A percentile compares a stretch with the other conserved stretches of the same genome.
Conservation (phyloP, 805 yeast genomes). For the Torulaspora delbrueckii region DNA sequence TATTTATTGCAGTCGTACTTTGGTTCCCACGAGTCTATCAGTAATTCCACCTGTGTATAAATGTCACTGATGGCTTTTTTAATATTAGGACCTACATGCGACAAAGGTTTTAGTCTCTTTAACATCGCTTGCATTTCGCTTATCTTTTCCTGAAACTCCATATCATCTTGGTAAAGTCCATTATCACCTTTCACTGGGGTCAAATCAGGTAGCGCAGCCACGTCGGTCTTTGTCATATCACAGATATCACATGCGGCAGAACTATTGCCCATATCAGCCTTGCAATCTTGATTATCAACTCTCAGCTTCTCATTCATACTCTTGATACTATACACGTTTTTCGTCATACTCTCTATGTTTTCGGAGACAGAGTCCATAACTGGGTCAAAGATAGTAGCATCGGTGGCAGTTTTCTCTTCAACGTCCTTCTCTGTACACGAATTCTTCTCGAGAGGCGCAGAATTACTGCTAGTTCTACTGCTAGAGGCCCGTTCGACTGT, state of each 20-base stretch:
- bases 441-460: background rate
- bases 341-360: background rate
- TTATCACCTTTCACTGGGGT: conserved; percentile 9
- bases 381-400: conserved; percentile 3
- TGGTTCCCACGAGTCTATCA: conserved; percentile 23
- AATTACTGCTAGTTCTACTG: background rate
- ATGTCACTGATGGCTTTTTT: conserved; percentile 17
- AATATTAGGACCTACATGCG: conserved; percentile 10
- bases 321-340: background rate
- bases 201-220: conserved; percentile 3
- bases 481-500: background rate
- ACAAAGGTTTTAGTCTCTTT: conserved; percentile 15
- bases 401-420: conserved; percentile 1
- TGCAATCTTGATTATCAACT: background rate
- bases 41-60: conserved; percentile 14
- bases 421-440: background rate
- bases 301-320: background rate
- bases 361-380: conserved; percentile 5
- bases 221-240: background rate
- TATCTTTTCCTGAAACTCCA: conserved; percentile 16
- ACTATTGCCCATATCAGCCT: background rate
- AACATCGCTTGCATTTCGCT: conserved; percentile 16
- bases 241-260: background rate
- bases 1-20: conserved; percentile 14
- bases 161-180: conserved; percentile 24